These are phyloP conservation scores for Coniochaeta sp. DNA, from an alignment of 2,329 filamentous ascomycete species.

Conservation along the genomic window DNA sequence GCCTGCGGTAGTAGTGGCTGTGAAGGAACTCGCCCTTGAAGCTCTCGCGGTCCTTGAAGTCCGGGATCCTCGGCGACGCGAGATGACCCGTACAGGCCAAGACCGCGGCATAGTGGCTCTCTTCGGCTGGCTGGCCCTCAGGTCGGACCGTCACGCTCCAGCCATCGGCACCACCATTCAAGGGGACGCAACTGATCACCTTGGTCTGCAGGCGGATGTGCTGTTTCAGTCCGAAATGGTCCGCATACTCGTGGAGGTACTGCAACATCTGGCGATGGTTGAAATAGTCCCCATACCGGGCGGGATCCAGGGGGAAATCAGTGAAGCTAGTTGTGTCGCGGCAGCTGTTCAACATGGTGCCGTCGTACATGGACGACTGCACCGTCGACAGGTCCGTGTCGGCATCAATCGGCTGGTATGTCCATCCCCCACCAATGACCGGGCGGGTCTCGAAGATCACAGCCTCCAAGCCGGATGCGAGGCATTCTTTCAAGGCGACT, in stretches of 20 bases:
- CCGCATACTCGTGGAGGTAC: constrained; percentile 28
- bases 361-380: constrained; percentile 24
- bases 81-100: constrained; percentile 25
- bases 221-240: constrained; percentile 23
- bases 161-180: constrained; percentile 11
- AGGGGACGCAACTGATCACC: constrained; percentile 21
- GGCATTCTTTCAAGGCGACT: constrained; percentile 27
- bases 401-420: constrained; percentile 20
- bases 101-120: constrained; percentile 22
- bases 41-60: constrained; percentile 19
- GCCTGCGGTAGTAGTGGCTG: constrained; percentile 27
- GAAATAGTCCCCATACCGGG: constrained; percentile 27
- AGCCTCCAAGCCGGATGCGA: constrained; percentile 24
- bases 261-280: constrained; percentile 23
- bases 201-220: constrained; percentile 24
- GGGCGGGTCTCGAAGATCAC: constrained; percentile 25
- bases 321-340: constrained; percentile 28
- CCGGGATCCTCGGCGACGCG: constrained; percentile 21
- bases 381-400: constrained; percentile 14
- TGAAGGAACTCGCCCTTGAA: constrained; percentile 27
- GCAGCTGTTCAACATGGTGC: constrained; percentile 27
- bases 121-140: constrained; percentile 11
- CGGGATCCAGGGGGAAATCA: constrained; percentile 30
- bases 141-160: constrained; percentile 21
- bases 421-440: constrained; percentile 29